Percentiles rank a stretch among this genome's conserved stretches.
Conservation (phyloP, 2,329 filamentous ascomycete species). For the Exophiala dermatitidis region DNA sequence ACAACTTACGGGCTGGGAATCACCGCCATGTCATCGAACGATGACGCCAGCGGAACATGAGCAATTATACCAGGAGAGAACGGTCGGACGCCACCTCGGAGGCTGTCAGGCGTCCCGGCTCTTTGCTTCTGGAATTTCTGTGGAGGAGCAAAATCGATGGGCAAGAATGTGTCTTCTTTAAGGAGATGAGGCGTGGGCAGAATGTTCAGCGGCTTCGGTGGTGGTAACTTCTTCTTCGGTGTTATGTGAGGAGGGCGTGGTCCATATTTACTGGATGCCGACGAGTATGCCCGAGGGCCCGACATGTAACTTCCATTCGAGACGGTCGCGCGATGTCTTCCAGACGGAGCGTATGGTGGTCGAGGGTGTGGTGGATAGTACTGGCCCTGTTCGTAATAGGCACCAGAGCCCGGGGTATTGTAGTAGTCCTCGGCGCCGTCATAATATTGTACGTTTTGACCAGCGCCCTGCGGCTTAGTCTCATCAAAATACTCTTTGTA, state of each 20-base stretch:
- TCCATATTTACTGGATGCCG: constrained; percentile 47
- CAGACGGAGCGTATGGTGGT: constrained; percentile 35
- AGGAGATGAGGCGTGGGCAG: constrained; percentile 82
- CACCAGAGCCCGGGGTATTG: constrained; percentile 47
- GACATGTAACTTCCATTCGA: constrained; percentile 40
- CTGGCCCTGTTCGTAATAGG: constrained; percentile 34
- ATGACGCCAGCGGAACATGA: constrained; percentile 70
- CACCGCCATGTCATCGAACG: constrained; percentile 77
- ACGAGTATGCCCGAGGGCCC: constrained; percentile 57
- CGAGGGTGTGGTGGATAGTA: constrained; percentile 31
- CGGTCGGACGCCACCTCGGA: constrained; percentile 52
- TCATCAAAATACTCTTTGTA: constrained; percentile 99
- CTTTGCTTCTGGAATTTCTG: constrained; percentile 58
- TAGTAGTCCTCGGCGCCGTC: constrained; percentile 64
- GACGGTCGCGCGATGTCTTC: constrained; percentile 23
- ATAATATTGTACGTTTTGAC: constrained; percentile 59
- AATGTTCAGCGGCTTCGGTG: constrained; percentile 64
- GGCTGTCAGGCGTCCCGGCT: constrained; percentile 58
- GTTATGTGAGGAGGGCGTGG: constrained; percentile 40
- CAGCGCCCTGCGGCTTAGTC: constrained; percentile 54
- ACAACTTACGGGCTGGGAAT: constrained; percentile 84
- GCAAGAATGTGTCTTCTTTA: constrained; percentile 68
- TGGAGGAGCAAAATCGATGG: constrained; percentile 83
- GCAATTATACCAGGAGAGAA: constrained; percentile 68
- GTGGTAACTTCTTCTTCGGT: constrained; percentile 54